These are phyloP conservation scores for Iberis pinnata DNA, from an alignment of 345 rosid genomes.

Conservation along the genomic window DNA sequence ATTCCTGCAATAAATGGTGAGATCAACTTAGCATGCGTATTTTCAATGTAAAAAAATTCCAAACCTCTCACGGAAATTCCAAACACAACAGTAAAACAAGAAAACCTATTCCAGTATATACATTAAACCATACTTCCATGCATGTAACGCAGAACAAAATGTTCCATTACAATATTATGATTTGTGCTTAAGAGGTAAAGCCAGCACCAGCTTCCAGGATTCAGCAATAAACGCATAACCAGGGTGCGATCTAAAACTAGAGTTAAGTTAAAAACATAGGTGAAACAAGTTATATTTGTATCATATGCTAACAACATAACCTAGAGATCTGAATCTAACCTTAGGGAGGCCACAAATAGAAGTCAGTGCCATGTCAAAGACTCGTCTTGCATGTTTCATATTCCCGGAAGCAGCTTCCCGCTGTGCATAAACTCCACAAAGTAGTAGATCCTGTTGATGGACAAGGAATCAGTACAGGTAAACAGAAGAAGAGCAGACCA, in stretches of 20 bases:
- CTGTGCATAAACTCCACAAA: conserved; percentile 92
- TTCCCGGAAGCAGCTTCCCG: conserved; percentile 84
- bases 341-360: conserved; percentile 64
- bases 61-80: neutral
- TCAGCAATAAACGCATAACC: neutral
- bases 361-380: conserved; percentile 87
- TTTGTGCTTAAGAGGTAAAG: conserved; percentile 4
- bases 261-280: conserved; percentile 1
- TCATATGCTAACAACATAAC: conserved; percentile 9
- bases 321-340: conserved; percentile 38
- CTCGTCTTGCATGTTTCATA: conserved; percentile 77
- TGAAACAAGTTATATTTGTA: conserved; percentile 2
- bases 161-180: neutral
- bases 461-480: conserved; percentile 4
- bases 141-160: conserved; percentile 6
- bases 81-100: conserved; percentile 4
- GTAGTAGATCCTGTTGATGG: conserved; percentile 61
- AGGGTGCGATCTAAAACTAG: conserved; percentile 6
- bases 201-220: neutral
- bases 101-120: conserved; percentile 11
- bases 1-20: conserved; percentile 44
- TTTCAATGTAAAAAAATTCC: neutral
- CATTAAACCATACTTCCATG: conserved; percentile 14
- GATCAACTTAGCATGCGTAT: conserved; percentile 18
- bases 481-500: conserved; percentile 12